Percentiles rank a stretch among this genome's conserved stretches.
Conservation (phyloP, 2,329 filamentous ascomycete genomes). For the Fusarium cyanostomum region DNA sequence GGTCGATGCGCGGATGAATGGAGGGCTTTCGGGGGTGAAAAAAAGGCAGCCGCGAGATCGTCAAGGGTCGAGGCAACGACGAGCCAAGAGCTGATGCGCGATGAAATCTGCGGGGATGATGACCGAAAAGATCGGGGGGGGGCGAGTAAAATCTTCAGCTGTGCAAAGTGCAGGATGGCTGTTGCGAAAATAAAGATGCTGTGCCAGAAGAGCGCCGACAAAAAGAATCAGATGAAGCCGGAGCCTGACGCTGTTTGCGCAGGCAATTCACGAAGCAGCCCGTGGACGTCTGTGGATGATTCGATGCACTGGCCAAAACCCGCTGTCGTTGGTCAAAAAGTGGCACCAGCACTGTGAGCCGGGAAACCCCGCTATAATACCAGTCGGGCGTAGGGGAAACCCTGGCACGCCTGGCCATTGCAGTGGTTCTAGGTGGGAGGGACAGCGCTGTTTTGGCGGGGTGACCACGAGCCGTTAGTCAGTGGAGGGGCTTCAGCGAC, state of each 20-base stretch:
- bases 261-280: conserved; percentile 34
- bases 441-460: conserved; percentile 20
- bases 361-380: conserved; percentile 24
- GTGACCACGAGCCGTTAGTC: conserved; percentile 14
- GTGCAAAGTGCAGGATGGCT: neutral
- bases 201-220: neutral
- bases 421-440: neutral
- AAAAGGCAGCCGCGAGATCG: conserved; percentile 14
- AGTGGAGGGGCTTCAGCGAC: conserved; percentile 17
- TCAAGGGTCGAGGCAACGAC: conserved; percentile 8
- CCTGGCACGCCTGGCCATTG: neutral
- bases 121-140: neutral
- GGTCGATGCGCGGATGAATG: conserved; percentile 7
- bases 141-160: neutral
- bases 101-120: neutral
- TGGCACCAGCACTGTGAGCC: conserved; percentile 25
- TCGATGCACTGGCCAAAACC: conserved; percentile 36
- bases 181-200: neutral
- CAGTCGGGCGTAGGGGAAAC: neutral
- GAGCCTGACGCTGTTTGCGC: conserved; percentile 30
- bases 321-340: conserved; percentile 29
- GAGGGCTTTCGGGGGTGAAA: conserved; percentile 11
- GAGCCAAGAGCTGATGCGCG: conserved; percentile 6
- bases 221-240: conserved; percentile 26
- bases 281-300: conserved; percentile 40